Evolutionary conservation across 768 basidiomycete species (phyloP), one percentile per base, ranked within the genome.

Genomic region (Termitomyces sp.): DNA sequence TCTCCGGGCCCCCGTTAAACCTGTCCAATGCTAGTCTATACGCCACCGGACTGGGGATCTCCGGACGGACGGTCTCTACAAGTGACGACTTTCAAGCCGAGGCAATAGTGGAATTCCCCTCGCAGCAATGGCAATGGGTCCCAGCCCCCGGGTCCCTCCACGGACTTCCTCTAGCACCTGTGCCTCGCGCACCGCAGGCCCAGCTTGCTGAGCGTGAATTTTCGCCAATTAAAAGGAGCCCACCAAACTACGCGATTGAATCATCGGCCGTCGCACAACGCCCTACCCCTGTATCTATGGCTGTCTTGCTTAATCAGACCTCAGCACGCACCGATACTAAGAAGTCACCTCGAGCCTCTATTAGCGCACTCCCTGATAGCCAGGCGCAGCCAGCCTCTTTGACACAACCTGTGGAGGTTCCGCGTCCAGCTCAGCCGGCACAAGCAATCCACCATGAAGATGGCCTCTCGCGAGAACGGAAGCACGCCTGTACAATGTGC

Each of bases 401-500:
- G n/a, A 38, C 53, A 18, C 51, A 47, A 10, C 52, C 54, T 48
- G 54, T 28, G n/a, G 50, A 59, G 28, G 47, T 48, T 14, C 43
- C 53, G 24, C 58, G n/a, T 26, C 24, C 58, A 32, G 32, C 40
- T 14, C 58, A 61, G 40, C 48, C 52, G 26, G 53, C 48, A 30
- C 28, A 47, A 10, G 14, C 59, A 24, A 50, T 53, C 35, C 36
- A 54, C 26, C 24, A 44, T 45, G 54, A 54, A 46, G 77, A 75
- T 57, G 67, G 63, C 48, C 66, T 75, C 57, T 75, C 76, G 65
- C 80, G 84, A 70, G 85, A 87, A 79, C 85, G 85, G 78, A 84
- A 83, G 74, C 88, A 91, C 70, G 80, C 76, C 32, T 91, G 89
- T 63, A 82, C 85, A 68, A 90, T 92, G 88, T 92, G 89, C 75